Evolutionary conservation across 1,139 yeast genomes (phyloP).

Genomic region (Kodamaea derodonti): DNA sequence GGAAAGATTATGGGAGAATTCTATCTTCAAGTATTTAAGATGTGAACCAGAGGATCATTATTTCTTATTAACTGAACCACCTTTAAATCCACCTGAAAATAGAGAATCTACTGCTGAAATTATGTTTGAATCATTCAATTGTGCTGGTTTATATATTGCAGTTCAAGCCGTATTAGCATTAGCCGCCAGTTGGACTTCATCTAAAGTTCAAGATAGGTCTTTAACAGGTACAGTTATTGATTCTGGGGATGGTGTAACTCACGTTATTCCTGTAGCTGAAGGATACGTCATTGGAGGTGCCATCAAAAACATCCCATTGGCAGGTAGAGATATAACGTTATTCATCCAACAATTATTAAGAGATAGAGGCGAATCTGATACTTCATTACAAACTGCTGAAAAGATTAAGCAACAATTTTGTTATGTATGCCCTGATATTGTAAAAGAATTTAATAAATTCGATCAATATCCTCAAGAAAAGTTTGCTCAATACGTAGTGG

Average conservation of each 20-base stretch:
- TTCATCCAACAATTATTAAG: conserved; percentile 91
- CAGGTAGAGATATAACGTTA: conserved; percentile 94
- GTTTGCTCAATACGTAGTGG: conserved; percentile 90
- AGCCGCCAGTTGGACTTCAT: conserved; percentile 98
- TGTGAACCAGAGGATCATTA: conserved; percentile 99
- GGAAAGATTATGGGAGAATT: conserved; percentile 99
- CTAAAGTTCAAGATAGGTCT: conserved; percentile 91
- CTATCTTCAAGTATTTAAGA: conserved; percentile 90
- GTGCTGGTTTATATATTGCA: conserved; percentile 97
- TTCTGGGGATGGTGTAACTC: conserved; percentile 97
- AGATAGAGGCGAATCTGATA: conserved; percentile 95
- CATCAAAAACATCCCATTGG: conserved; percentile 94
- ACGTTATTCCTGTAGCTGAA: conserved; percentile 98
- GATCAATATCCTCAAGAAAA: conserved; percentile 88
- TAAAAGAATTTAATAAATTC: conserved; percentile 89
- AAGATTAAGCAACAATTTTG: conserved; percentile 94
- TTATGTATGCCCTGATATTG: conserved; percentile 96
- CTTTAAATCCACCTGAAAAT: conserved; percentile 97
- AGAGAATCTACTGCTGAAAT: conserved; percentile 98
- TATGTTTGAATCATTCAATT: conserved; percentile 96
- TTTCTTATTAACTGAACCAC: conserved; percentile 94
- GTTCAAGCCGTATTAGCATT: conserved; percentile 98
- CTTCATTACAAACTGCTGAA: conserved; percentile 93
- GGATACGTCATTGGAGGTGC: conserved; percentile 98
- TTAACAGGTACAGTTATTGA: conserved; percentile 98